Evolutionary conservation across 176 grass and related monocot species (phyloP), one percentile per base, ranked within the genome.

Genomic region (Melocanna baccifera): DNA sequence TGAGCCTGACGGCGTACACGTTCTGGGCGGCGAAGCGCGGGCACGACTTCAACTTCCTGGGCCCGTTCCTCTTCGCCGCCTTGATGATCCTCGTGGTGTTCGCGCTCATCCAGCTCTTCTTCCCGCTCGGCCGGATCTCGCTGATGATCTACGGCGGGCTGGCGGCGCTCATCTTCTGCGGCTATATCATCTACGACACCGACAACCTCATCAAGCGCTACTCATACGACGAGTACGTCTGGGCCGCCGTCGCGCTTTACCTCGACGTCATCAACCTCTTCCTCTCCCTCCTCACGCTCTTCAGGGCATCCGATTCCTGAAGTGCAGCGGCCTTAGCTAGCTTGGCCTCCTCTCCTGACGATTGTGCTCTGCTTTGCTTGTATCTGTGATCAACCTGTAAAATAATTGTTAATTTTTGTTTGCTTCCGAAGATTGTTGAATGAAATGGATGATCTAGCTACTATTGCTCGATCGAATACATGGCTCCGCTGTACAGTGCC

Each of bases 161-260:
- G 0, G 96, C 93, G 1, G 87, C 96, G 26, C 85, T 98, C 70
- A 39, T 98, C 46, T 98, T 98, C 87, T 96, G 86, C 64, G 96
- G 93, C 0, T 98, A 95, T 88, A 96, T 98, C 52, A 86, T 98
- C 75, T 98, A 98, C 40, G 96, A 98, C 65, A 98, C 93, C 0
- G 96, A 98, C 58, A 98, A 98, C 53, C 87, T 98, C 83, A 98
- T 98, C 62, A 95, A 98, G 86, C 78, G 91, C 1, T 98, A 98
- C 75, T 89, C 93, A 1, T 96, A 98, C 74, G 91, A 98, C 50
- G 96, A 98, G 79, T 98, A 98, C 56, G 90, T 98, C 32, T 98
- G 96, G 96, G 93, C 93, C 52, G 93, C 96, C 11, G 89, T 96
- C 30, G 83, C 93, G 19, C 81, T 98, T 12, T 98, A 98, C 83